These are phyloP conservation scores for Fusarium goolgardi DNA, from an alignment of 2,329 filamentous ascomycete species.

Conservation along the genomic window DNA sequence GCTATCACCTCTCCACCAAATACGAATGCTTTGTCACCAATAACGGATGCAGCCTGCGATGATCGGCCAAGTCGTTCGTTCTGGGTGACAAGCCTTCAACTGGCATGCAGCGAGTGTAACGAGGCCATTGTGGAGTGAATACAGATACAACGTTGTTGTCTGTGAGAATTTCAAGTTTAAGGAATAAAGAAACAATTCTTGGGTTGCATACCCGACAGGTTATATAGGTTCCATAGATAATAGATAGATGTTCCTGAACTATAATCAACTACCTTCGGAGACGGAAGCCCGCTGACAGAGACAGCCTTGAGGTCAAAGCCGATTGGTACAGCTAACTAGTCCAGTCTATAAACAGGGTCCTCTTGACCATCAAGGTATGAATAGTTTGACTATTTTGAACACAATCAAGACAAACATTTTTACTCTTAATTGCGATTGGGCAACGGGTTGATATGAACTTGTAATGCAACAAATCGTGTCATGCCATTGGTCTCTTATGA, in stretches of 20 bases:
- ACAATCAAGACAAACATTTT: not conserved
- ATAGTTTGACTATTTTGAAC: not conserved
- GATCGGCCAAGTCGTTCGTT: slow-evolving; percentile 1
- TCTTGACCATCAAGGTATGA: not conserved
- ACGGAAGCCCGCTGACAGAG: not conserved
- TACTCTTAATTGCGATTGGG: not conserved
- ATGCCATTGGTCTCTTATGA: not conserved
- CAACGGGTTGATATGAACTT: not conserved
- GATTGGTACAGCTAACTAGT: not conserved
- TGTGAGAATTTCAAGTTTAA: not conserved
- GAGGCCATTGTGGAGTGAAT: not conserved
- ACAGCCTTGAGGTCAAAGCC: not conserved
- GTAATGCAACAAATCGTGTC: not conserved
- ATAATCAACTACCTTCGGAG: not conserved
- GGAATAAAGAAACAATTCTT: not conserved
- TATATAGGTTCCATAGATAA: not conserved
- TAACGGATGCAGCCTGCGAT: not conserved
- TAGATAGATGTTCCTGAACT: not conserved
- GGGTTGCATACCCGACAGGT: too few relatives aligned
- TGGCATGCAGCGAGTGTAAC: not conserved
- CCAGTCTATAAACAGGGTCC: too few relatives aligned
- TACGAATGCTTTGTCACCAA: not conserved
- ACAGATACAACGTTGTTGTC: not conserved
- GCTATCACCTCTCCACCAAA: slow-evolving; percentile 11
- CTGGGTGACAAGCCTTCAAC: not conserved